Percentiles rank a stretch among this genome's conserved stretches.
These are phyloP conservation scores for Aspergillus saccharolyticus DNA, from an alignment of 495 filamentous ascomycete species.

Conservation along the genomic window DNA sequence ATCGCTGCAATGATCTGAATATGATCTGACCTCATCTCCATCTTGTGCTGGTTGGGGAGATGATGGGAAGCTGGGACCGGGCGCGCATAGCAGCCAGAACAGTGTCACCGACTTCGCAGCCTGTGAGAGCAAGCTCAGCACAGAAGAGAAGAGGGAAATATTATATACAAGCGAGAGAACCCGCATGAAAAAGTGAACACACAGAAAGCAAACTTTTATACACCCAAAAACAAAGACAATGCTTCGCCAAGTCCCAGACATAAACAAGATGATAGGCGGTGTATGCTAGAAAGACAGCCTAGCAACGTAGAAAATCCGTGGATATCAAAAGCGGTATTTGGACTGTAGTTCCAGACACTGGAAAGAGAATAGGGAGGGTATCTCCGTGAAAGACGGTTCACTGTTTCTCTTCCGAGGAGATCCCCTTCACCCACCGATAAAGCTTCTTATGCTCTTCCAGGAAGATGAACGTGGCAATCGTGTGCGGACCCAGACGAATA, in stretches of 20 bases:
- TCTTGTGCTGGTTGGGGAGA: no score
- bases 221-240: slow-evolving; percentile 7
- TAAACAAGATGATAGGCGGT: slow-evolving; percentile 4
- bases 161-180: slow-evolving; percentile 14
- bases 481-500: slow-evolving; percentile 86
- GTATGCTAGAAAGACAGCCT: neutral
- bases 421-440: slow-evolving; percentile 43
- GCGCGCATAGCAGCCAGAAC: no score
- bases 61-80: no score
- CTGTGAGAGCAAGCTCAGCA: slow-evolving; percentile 1
- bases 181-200: slow-evolving; percentile 7
- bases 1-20: no score
- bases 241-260: slow-evolving; percentile 17
- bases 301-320: neutral
- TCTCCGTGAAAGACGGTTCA: slow-evolving; percentile 15
- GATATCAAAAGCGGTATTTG: neutral
- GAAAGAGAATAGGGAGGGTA: slow-evolving; percentile 18
- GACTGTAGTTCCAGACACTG: slow-evolving; percentile 26
- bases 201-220: slow-evolving; percentile 21
- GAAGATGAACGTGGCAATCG: slow-evolving; percentile 91
- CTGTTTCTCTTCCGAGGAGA: slow-evolving; percentile 18
- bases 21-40: no score
- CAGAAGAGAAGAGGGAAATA: slow-evolving; percentile 5
- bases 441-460: slow-evolving; percentile 71
- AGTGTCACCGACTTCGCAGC: slow-evolving; percentile 1